Percentiles rank a stretch among this genome's conserved stretches.
These are phyloP conservation scores for Eutypella sp. DNA, from an alignment of 2,329 filamentous ascomycete species.

Conservation along the genomic window DNA sequence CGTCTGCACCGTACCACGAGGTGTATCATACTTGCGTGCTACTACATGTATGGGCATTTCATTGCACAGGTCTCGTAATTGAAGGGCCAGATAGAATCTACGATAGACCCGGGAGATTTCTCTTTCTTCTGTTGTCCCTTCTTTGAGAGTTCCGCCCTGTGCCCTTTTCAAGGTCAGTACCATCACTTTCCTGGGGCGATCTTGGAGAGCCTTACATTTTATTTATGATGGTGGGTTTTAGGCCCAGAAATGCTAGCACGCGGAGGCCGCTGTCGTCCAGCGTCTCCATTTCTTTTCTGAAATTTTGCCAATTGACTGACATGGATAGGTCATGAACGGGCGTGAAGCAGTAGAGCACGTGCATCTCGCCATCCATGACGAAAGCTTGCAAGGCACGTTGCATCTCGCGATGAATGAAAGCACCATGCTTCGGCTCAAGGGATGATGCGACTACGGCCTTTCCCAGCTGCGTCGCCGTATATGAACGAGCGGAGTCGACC, in stretches of 20 bases:
- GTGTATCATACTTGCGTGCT: slow-evolving; percentile 64
- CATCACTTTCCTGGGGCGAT: not conserved
- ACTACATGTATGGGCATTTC: slow-evolving; percentile 67
- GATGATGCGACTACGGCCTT: slow-evolving; percentile 68
- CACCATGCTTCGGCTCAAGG: slow-evolving; percentile 68
- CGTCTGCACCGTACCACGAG: slow-evolving; percentile 66
- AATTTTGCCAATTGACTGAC: slow-evolving; percentile 66
- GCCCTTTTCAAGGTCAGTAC: slow-evolving; percentile 46
- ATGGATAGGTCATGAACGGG: slow-evolving; percentile 57
- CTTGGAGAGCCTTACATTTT: slow-evolving; percentile 47
- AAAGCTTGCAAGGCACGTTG: slow-evolving; percentile 64
- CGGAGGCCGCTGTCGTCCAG: slow-evolving; percentile 68
- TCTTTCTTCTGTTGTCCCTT: slow-evolving; percentile 56
- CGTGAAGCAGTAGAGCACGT: slow-evolving; percentile 72
- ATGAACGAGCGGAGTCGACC: slow-evolving; percentile 44
- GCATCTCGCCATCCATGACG: slow-evolving; percentile 78
- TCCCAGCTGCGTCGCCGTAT: slow-evolving; percentile 59
- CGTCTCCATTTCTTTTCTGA: slow-evolving; percentile 63
- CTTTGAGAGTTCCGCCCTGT: slow-evolving; percentile 60
- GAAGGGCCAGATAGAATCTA: slow-evolving; percentile 69
- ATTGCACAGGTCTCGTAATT: slow-evolving; percentile 74
- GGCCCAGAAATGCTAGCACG: slow-evolving; percentile 62
- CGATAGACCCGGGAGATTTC: slow-evolving; percentile 60
- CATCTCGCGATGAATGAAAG: slow-evolving; percentile 68
- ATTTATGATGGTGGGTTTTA: slow-evolving; percentile 63